These are phyloP conservation scores for Ambrosiella cleistominuta DNA, from an alignment of 2,329 filamentous ascomycete species.

Conservation along the genomic window DNA sequence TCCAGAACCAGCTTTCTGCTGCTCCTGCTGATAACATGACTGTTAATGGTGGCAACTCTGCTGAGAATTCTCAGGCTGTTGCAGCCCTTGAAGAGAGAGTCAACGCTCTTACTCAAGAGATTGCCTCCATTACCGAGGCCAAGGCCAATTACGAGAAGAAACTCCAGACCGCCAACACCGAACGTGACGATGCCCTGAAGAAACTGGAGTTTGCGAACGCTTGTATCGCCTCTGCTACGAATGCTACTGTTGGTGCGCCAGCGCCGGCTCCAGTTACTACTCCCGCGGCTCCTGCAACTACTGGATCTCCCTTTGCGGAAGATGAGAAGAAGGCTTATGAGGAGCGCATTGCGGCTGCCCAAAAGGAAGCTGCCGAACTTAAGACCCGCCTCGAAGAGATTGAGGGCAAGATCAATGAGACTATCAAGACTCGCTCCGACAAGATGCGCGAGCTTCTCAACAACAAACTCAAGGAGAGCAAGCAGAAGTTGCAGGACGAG, in stretches of 20 bases:
- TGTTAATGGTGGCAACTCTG: conserved; percentile 14
- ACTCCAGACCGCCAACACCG: conserved; percentile 44
- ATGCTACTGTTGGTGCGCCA: conserved; percentile 31
- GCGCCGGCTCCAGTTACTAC: conserved; percentile 12
- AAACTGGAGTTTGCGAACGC: conserved; percentile 44
- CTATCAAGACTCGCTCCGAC: conserved; percentile 47
- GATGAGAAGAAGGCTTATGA: conserved; percentile 45
- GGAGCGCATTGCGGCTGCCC: conserved; percentile 40
- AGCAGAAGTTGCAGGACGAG: conserved; percentile 32
- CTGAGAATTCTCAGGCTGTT: conserved; percentile 4
- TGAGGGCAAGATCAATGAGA: conserved; percentile 42
- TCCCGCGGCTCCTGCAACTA: conserved; percentile 15
- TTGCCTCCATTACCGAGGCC: conserved; percentile 21
- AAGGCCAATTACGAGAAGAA: conserved; percentile 31
- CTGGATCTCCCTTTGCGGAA: conserved; percentile 27
- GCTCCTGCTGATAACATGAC: neutral
- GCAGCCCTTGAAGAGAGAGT: conserved; percentile 1
- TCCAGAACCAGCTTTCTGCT: conserved; percentile 15
- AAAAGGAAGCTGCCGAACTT: conserved; percentile 44
- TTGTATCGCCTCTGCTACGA: conserved; percentile 46
- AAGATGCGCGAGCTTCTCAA: conserved; percentile 52
- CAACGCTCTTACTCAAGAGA: conserved; percentile 30
- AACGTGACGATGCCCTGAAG: conserved; percentile 52
- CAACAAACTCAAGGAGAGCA: conserved; percentile 52
- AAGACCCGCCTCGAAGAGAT: conserved; percentile 46